Evolutionary conservation across 2,329 filamentous ascomycete species (phyloP), one percentile per base, ranked within the genome.

Genomic region (Trichothecium sympodiale): DNA sequence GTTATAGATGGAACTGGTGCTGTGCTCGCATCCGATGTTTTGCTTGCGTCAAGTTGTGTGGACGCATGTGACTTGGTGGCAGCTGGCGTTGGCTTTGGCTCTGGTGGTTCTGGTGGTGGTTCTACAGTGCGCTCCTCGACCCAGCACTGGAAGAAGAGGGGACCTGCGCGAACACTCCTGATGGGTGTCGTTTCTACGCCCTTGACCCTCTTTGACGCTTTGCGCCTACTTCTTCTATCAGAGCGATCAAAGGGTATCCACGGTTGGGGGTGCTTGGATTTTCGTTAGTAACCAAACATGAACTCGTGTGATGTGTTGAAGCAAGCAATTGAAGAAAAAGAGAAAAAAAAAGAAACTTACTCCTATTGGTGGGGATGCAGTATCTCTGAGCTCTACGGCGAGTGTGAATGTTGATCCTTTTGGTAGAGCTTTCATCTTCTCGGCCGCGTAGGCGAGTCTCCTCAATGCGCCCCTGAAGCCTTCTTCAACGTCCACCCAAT

Each of bases 361-460:
- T 36, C 66, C 67, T 41, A 78, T 74, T 1, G 75, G 77, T 8
- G 72, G 64, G 9, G 68, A 57, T 0, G 64, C 66, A 29, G 77
- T 66, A 16, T 80, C 72, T 28, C 71, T 73, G 43, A 88, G 53
- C 55, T 89, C 83, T 29, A 89, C 69, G 1, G 78, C 80, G n/a
- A 89, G 55, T 0, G 81, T 84, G 54, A 83, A 89, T 0, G 80
- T 82, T 53, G 81, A 86, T 2, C 71, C 70, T 2, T 65, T 57
- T 0, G 82, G 80, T 16, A 87, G 52, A 0, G 66, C 56, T 1
- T 55, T 59, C 42, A 85, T 63, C 37, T 62, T 67, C 41, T 76
- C 67, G 8, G 67, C 74, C 3, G 72, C 68, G 39, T 75, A 70
- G 0, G 74, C 69, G 12, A 89, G 59, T 32, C 73, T 70, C 36